Evolutionary conservation across 495 filamentous ascomycete species (phyloP).

Genomic region (Aspergillus diversus): DNA sequence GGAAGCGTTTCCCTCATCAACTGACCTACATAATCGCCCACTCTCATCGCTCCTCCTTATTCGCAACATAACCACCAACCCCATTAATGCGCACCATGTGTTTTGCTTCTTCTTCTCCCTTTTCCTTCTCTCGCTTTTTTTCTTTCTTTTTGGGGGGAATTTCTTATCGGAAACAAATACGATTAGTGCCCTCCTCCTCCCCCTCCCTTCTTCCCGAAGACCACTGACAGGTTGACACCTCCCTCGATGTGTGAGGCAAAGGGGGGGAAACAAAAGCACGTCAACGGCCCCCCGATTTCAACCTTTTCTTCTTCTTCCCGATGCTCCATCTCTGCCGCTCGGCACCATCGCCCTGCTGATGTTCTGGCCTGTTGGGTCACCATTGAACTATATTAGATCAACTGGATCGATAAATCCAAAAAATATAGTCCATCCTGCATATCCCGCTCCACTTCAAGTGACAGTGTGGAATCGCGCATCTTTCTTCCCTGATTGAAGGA

Average conservation of each 20-base stretch:
- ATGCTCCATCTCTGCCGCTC: not conserved
- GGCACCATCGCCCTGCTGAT: not conserved
- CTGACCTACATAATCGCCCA: not conserved
- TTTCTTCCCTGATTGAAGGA: conserved; percentile 12
- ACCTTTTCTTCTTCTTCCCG: not conserved
- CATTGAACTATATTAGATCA: conserved; percentile 21
- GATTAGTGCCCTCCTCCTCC: not conserved
- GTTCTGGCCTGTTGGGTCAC: not conserved
- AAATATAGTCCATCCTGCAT: conserved; percentile 28
- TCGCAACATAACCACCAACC: not conserved
- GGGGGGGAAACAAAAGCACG: not conserved
- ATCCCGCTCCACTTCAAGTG: conserved; percentile 22
- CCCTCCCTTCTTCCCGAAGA: not conserved
- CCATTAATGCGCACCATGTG: not conserved
- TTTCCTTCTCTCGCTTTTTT: too few species aligned
- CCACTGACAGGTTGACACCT: conserved; percentile 1
- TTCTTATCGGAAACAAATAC: not conserved
- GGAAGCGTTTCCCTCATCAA: not conserved
- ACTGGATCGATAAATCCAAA: conserved; percentile 26
- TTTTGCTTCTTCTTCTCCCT: too few species aligned
- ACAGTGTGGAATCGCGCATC: conserved; percentile 14
- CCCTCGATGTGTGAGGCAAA: not conserved
- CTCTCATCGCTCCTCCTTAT: not conserved
- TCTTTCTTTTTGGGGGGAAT: too few species aligned
- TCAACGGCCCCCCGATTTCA: not conserved